These are phyloP conservation scores for Scutellaria galericulata DNA, from an alignment of 257 asterid species.

Conservation along the genomic window DNA sequence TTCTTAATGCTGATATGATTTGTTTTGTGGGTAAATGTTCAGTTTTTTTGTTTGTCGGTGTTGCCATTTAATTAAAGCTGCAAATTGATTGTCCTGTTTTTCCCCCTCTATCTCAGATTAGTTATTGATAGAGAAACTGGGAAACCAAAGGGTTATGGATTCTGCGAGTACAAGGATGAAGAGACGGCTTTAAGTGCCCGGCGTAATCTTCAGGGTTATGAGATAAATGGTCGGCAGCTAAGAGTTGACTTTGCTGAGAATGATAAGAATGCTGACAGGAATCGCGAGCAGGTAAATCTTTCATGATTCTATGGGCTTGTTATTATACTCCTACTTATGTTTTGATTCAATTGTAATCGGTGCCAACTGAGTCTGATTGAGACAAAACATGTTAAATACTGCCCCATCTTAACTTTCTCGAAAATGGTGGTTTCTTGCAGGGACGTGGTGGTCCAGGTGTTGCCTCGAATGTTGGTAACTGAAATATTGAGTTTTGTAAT, in stretches of 20 bases:
- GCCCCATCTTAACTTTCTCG: slow-evolving; percentile 14
- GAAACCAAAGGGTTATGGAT: slow-evolving; percentile 95
- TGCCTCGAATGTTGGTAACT: slow-evolving; percentile 65
- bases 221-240: slow-evolving; percentile 91
- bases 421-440: slow-evolving; percentile 53
- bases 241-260: slow-evolving; percentile 97
- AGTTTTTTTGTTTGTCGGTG: not conserved
- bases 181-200: slow-evolving; percentile 98
- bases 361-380: slow-evolving; percentile 1
- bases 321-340: slow-evolving; percentile 6
- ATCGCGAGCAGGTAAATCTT: slow-evolving; percentile 72
- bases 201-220: slow-evolving; percentile 89
- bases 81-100: not conserved
- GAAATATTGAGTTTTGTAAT: slow-evolving; percentile 27
- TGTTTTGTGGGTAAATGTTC: not conserved
- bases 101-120: slow-evolving; percentile 52
- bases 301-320: slow-evolving; percentile 2
- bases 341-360: not conserved
- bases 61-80: not conserved
- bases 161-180: slow-evolving; percentile 96
- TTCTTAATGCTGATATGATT: slow-evolving; percentile 2
- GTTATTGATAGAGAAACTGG: slow-evolving; percentile 97
- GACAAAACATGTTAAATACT: not conserved
- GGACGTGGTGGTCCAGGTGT: slow-evolving; percentile 90
- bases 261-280: slow-evolving; percentile 80